Evolutionary conservation across 2,329 filamentous ascomycete species (phyloP).

Genomic region (Ceratocystis cacaofunesta): DNA sequence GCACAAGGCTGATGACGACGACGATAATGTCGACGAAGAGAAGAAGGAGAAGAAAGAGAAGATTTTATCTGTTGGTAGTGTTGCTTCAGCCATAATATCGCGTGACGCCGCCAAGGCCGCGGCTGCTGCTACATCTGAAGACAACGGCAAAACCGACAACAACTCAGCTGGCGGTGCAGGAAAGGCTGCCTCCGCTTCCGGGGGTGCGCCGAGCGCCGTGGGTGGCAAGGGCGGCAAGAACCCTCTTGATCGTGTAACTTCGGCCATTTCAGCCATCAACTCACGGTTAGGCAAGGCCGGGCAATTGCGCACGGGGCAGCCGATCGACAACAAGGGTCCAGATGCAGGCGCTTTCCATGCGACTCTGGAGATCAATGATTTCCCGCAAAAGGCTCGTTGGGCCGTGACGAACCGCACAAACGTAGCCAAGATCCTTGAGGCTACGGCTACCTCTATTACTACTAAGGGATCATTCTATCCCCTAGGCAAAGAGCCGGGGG

Average conservation of each 20-base stretch:
- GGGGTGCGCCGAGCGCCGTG: conserved; percentile 30
- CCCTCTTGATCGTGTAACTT: conserved; percentile 70
- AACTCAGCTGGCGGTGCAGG: conserved; percentile 18
- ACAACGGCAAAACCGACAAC: conserved; percentile 19
- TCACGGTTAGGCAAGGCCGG: conserved; percentile 78
- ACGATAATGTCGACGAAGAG: conserved; percentile 70
- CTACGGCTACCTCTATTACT: conserved; percentile 89
- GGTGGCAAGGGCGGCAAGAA: conserved; percentile 44
- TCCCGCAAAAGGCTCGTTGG: conserved; percentile 96
- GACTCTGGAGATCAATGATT: conserved; percentile 97
- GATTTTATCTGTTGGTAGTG: conserved; percentile 49
- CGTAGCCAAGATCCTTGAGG: conserved; percentile 92
- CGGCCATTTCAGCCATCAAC: conserved; percentile 85
- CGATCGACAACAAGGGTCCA: conserved; percentile 95
- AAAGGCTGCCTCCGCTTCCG: conserved; percentile 21
- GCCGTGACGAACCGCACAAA: conserved; percentile 97
- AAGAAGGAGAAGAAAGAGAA: conserved; percentile 58
- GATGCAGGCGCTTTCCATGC: conserved; percentile 95
- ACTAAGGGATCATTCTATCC: conserved; percentile 90
- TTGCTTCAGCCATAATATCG: conserved; percentile 43
- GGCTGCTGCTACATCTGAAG: conserved; percentile 20
- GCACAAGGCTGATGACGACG: conserved; percentile 73
- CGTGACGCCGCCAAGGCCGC: conserved; percentile 35
- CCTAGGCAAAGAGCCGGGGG: conserved; percentile 61
- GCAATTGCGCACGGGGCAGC: conserved; percentile 77